Evolutionary conservation across 495 filamentous ascomycete genomes (phyloP).

Genomic region (Ascobolus immersus): DNA sequence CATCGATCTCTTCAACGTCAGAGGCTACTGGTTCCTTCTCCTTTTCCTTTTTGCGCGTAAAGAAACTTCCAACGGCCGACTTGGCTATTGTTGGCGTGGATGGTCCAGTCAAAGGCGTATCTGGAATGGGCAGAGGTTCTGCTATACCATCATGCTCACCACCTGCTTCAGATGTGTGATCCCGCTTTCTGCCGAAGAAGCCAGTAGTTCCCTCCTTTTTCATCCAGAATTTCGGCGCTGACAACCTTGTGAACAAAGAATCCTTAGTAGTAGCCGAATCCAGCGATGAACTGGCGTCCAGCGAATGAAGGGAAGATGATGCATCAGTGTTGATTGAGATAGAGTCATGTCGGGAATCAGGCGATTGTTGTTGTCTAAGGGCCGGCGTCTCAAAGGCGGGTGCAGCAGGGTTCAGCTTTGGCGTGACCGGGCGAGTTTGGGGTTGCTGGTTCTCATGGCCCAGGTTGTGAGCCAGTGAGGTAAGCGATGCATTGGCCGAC

Average conservation of each 20-base stretch:
- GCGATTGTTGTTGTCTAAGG: neutral
- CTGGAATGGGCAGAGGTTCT: too few species aligned
- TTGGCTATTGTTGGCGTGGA: too few species aligned
- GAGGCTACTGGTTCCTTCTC: neutral
- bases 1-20: neutral
- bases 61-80: too few species aligned
- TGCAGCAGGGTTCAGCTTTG: constrained; percentile 14
- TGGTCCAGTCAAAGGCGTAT: too few species aligned
- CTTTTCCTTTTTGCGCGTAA: neutral
- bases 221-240: constrained; percentile 7
- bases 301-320: neutral
- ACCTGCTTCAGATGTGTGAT: too few species aligned
- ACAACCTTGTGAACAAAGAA: constrained; percentile 8
- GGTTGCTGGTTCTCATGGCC: neutral
- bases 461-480: constrained; percentile 1
- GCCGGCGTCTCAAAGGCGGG: constrained; percentile 12
- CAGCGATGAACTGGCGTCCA: constrained; percentile 3
- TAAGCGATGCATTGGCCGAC: constrained; percentile 4
- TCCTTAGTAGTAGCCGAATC: constrained; percentile 9
- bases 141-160: constrained; percentile 9
- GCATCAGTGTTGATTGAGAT: constrained; percentile 11
- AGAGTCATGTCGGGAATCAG: constrained; percentile 6
- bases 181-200: constrained; percentile 12
- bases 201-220: constrained; percentile 9
- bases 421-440: constrained; percentile 7